These are phyloP conservation scores for Ceratobasidium sp. DNA, from an alignment of 1,284 basidiomycete genomes.

Conservation along the genomic window DNA sequence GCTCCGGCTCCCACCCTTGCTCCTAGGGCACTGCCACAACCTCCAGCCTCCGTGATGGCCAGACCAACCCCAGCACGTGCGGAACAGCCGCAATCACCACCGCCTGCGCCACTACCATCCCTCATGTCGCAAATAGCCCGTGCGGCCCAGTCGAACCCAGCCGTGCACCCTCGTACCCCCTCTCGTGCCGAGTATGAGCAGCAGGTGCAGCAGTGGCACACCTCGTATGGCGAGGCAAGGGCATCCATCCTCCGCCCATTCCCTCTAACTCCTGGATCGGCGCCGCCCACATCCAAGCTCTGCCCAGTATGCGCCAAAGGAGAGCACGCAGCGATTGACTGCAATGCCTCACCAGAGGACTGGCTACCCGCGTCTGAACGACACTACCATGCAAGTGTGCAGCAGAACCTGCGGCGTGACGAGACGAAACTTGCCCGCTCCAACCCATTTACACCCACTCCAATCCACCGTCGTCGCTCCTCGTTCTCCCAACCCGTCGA, in stretches of 20 bases:
- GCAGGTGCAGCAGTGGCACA: neutral
- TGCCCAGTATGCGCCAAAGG: slow-evolving; percentile 5
- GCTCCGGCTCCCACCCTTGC: no score
- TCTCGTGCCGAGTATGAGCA: neutral
- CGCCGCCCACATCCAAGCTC: neutral
- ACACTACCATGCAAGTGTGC: no score
- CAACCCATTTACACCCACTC: slow-evolving; percentile 1
- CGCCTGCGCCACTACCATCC: no score
- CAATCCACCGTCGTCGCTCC: neutral
- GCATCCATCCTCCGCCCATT: neutral
- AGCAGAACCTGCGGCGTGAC: neutral
- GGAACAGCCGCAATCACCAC: no score
- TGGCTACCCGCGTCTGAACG: neutral
- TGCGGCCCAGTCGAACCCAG: neutral
- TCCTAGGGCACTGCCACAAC: no score
- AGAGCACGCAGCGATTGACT: neutral
- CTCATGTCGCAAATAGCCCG: neutral
- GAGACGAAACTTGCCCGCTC: neutral
- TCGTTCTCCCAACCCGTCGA: neutral
- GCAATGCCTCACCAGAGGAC: neutral
- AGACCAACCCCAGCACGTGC: no score
- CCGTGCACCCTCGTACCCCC: neutral
- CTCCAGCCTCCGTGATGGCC: no score
- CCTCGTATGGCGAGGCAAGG: neutral
- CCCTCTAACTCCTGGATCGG: slow-evolving; percentile 9